Conservation (phyloP, 345 rosid species). For the Eucalyptus erythrocorys region DNA sequence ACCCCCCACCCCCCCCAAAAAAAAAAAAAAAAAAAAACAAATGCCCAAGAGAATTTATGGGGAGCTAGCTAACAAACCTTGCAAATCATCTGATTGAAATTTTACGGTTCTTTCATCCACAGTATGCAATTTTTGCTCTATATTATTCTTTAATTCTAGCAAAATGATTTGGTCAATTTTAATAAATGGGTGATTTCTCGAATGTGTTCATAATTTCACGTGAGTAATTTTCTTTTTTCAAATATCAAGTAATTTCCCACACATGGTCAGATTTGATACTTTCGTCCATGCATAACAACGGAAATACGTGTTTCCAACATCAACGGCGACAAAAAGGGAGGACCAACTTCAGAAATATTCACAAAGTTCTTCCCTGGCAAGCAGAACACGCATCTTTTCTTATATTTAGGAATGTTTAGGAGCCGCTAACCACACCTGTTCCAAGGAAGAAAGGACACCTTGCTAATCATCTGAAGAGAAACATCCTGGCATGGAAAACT, state of each 20-base stretch:
- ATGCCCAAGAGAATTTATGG: not conserved
- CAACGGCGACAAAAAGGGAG: not conserved
- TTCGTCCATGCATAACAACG: not conserved
- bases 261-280: not conserved
- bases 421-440: not conserved
- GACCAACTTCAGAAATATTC: not conserved
- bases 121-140: not conserved
- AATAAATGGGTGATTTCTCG: not conserved
- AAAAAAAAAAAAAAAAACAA: not conserved
- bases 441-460: not conserved
- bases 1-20: no score
- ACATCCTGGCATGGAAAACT: not conserved
- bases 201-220: not conserved
- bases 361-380: not conserved
- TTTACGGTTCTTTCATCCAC: not conserved
- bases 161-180: not conserved
- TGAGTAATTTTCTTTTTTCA: not conserved
- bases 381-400: not conserved
- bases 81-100: not conserved
- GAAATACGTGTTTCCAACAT: not conserved
- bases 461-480: not conserved
- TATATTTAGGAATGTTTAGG: not conserved
- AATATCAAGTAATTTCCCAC: not conserved
- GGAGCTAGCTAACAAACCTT: not conserved
- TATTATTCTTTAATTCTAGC: not conserved